Evolutionary conservation across 331 rosid genomes (phyloP).

Genomic region (Prunus yedoensis): DNA sequence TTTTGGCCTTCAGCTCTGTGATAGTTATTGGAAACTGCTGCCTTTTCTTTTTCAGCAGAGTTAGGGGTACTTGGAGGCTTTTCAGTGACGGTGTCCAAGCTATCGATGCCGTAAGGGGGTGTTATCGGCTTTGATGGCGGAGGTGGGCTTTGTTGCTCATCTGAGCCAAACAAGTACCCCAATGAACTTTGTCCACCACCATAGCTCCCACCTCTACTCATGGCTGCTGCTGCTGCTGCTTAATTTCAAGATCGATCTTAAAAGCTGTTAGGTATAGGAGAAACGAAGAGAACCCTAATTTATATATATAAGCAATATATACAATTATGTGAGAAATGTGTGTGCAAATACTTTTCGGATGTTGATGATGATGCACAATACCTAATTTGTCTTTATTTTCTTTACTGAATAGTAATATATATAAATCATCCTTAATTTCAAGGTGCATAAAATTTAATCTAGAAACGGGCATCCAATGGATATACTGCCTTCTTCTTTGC

Average conservation of each 20-base stretch:
- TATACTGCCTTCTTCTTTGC: not conserved
- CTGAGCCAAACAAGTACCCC: conserved; percentile 62
- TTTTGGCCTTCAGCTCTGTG: conserved; percentile 47
- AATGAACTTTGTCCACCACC: conserved; percentile 76
- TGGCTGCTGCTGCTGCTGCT: conserved; percentile 13
- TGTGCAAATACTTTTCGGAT: not conserved
- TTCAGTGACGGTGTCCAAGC: conserved; percentile 15
- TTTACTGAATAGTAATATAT: not conserved
- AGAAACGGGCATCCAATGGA: not conserved
- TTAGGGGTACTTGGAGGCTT: conserved; percentile 12
- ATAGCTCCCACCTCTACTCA: conserved; percentile 67
- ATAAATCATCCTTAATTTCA: not conserved
- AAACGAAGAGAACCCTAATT: conserved; percentile 24
- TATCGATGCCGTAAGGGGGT: conserved; percentile 53
- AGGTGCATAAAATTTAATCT: not conserved
- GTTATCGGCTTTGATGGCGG: conserved; percentile 22
- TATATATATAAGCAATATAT: not conserved
- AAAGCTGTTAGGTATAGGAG: not conserved
- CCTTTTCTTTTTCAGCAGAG: conserved; percentile 26
- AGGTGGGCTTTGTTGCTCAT: conserved; percentile 39
- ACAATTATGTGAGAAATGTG: not conserved
- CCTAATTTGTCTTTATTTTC: conserved; percentile 22
- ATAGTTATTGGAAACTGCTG: conserved; percentile 33
- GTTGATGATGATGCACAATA: no score
- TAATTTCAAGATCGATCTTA: no score